Percentiles rank a stretch among this genome's conserved stretches.
Conservation (phyloP, 768 basidiomycete species). For the Boletus insuetus region DNA sequence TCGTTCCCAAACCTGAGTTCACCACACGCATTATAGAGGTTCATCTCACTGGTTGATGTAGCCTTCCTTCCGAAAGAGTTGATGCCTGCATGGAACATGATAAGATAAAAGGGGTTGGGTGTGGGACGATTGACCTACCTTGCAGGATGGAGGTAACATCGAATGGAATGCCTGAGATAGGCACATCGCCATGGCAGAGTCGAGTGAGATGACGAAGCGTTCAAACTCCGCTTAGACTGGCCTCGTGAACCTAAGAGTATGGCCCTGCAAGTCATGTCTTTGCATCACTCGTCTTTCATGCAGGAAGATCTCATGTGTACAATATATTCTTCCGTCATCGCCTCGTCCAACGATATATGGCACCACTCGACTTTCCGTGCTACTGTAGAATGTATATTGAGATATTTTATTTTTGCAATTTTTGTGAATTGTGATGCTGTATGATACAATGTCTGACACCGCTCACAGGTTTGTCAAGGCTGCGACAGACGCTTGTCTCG, state of each 20-base stretch:
- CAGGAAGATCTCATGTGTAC: no score
- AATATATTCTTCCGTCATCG: no score
- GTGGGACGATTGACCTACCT: slow-evolving; percentile 33
- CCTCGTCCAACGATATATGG: no score
- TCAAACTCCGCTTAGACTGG: no score
- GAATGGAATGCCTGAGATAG: slow-evolving; percentile 63
- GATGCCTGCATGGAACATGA: slow-evolving; percentile 41
- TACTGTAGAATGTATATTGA: no score
- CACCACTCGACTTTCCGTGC: no score
- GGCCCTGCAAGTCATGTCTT: no score
- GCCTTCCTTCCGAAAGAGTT: slow-evolving; percentile 56
- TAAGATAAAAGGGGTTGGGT: not conserved
- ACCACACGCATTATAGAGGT: slow-evolving; percentile 75
- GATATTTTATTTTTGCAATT: no score
- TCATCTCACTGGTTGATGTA: slow-evolving; percentile 59
- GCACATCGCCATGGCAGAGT: slow-evolving; percentile 64
- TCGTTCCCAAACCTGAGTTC: slow-evolving; percentile 90
- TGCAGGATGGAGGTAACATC: slow-evolving; percentile 54
- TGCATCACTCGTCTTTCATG: no score
- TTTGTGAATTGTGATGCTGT: no score
- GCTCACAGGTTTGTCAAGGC: slow-evolving; percentile 37
- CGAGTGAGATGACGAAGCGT: no score
- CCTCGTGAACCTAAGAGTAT: no score
- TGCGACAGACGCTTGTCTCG: slow-evolving; percentile 73
- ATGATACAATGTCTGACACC: slow-evolving; percentile 34